phyloP scores from a whole-genome alignment of 2,329 filamentous ascomycete species.

The Blastomyces silverae region DNA sequence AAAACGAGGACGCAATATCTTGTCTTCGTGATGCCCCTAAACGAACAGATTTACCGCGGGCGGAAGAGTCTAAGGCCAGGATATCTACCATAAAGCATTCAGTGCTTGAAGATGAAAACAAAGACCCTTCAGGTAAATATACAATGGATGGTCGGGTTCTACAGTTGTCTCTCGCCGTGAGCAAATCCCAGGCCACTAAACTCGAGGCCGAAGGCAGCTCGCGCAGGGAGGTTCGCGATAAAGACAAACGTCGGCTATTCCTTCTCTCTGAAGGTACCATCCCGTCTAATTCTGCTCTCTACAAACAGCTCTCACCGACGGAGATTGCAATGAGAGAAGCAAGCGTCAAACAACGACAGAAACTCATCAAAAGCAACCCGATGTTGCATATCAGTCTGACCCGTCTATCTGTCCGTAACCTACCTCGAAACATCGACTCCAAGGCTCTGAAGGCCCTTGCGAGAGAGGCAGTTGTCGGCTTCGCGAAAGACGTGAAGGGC shows the following conservation, averaged over 20 bases:
- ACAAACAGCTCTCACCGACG: constrained; percentile 64
- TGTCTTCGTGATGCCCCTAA: constrained; percentile 73
- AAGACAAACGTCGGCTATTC: constrained; percentile 85
- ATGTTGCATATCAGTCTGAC: constrained; percentile 82
- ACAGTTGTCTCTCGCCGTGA: constrained; percentile 76
- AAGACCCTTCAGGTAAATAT: constrained; percentile 76
- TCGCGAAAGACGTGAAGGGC: constrained; percentile 79
- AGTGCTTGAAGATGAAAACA: constrained; percentile 76
- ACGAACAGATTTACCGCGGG: constrained; percentile 37
- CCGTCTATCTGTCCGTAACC: constrained; percentile 82
- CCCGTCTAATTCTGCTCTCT: constrained; percentile 66
- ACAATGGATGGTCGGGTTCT: constrained; percentile 85
- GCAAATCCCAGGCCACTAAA: constrained; percentile 68
- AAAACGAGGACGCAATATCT: constrained; percentile 62
- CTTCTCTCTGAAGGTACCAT: constrained; percentile 83
- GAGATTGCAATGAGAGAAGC: constrained; percentile 85
- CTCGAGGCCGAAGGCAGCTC: constrained; percentile 63
- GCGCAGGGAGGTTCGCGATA: constrained; percentile 60
- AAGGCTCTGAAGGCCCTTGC: constrained; percentile 90
- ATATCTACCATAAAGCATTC: constrained; percentile 60
- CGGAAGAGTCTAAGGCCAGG: constrained; percentile 34
- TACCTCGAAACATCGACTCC: constrained; percentile 72
- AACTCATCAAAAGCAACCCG: constrained; percentile 84
- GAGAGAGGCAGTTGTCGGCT: constrained; percentile 85
- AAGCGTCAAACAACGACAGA: constrained; percentile 79